phyloP scores from a whole-genome alignment of 345 rosid genomes.

The Gossypium herbaceum region DNA sequence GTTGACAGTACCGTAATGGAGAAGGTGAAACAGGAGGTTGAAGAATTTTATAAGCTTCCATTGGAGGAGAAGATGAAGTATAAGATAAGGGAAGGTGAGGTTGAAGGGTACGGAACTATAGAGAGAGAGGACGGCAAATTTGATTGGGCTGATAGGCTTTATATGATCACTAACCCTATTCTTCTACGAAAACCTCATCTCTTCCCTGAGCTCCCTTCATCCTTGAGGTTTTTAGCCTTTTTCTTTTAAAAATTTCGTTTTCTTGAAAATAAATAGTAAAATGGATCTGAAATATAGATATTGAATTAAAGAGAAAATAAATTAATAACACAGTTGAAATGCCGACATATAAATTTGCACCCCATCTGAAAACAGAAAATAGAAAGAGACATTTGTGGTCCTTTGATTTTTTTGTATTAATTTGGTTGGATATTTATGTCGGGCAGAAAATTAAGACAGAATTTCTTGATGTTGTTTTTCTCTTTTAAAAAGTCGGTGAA shows the following conservation, averaged over 20 bases:
- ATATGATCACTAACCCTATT: constrained; percentile 31
- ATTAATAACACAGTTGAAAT: too few relatives aligned
- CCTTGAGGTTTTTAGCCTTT: constrained; percentile 29
- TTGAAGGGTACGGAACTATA: constrained; percentile 40
- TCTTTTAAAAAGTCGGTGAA: too few relatives aligned
- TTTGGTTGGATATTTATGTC: too few relatives aligned
- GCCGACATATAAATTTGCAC: too few relatives aligned
- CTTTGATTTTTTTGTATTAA: too few relatives aligned
- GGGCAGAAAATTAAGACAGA: too few relatives aligned
- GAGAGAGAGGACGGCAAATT: constrained; percentile 39
- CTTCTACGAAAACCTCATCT: constrained; percentile 28
- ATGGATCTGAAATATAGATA: too few relatives aligned
- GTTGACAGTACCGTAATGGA: constrained; percentile 33
- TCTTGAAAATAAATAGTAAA: too few relatives aligned
- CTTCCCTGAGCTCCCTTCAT: constrained; percentile 39
- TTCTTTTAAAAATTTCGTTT: neutral
- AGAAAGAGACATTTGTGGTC: too few relatives aligned
- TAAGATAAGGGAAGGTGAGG: constrained; percentile 40
- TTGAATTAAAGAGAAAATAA: too few relatives aligned
- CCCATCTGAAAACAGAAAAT: too few relatives aligned
- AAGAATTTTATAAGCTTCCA: constrained; percentile 38
- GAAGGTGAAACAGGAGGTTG: constrained; percentile 30
- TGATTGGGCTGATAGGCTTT: constrained; percentile 53
- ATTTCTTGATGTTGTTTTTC: too few relatives aligned
- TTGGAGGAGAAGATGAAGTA: constrained; percentile 40